Base-by-base conservation (phyloP, 2,329 filamentous ascomycete species). In the Juglanconis juglandina region DNA sequence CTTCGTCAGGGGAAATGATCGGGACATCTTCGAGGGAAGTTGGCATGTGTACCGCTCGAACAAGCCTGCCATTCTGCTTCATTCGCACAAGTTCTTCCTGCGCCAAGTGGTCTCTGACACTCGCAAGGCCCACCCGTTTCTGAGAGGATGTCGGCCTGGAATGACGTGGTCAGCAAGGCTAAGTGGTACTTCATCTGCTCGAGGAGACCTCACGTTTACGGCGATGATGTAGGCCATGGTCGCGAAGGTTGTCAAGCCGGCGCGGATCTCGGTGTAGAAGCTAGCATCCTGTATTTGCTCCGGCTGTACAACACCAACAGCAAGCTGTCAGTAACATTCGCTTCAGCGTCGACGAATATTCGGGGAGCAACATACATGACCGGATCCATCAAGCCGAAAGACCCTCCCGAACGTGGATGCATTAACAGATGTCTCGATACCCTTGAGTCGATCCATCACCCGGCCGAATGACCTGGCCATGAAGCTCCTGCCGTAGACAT, bases 201-300 rank as follows among this genome's bases (percentile, higher is more conserved):
- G 2, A n/a, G 32, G 41, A 13, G 8, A 4, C 68, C 79, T 68
- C 65, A 85, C 84, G 8, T 88, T 87, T 64, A 88, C 87, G 8
- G 88, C 88, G 69, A 95, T 92, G 67, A 95, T 94, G 74, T 93
- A 94, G 13, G 90, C 88, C 90, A 92, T 92, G 3, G 88, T 89
- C 58, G 88, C 87, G 70, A 90, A 90, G 2, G 91, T 95, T 1
- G 91, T 92, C 57, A 94, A 72, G 1, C 91, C 91, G 35, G 91
- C 91, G 34, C 91, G 87, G 60, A 95, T 76, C 73, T 95, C 91
- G 30, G 86, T 89, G 64, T 91, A 86, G 72, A 94, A 92, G 62
- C 82, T 87, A 41, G 89, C 83, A 42, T 85, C 85, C 61, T 82
- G 81, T 53, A 91, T 85, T 69, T 89, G 86, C 53, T 86, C 81